Conservation (phyloP, 805 yeast species). For the Scheffersomyces coipomensis region DNA sequence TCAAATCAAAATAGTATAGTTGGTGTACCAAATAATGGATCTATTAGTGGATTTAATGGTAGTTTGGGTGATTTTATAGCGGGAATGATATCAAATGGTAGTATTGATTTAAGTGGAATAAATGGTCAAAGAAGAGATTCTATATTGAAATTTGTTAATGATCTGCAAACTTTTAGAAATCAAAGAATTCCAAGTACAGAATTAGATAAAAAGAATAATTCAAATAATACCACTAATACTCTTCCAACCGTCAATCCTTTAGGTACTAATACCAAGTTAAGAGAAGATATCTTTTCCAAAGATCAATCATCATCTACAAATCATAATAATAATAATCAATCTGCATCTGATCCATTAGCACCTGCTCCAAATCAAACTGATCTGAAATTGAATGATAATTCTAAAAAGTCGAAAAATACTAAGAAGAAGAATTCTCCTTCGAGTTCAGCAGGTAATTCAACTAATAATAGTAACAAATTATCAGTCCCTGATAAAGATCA, state of each 20-base stretch:
- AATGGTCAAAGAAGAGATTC: conserved; percentile 39
- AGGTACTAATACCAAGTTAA: conserved; percentile 18
- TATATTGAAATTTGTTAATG: conserved; percentile 34
- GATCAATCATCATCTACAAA: not conserved
- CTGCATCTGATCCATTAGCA: too few species aligned
- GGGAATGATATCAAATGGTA: conserved; percentile 30
- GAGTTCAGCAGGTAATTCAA: not conserved
- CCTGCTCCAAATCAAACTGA: too few species aligned
- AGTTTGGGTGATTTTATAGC: conserved; percentile 32
- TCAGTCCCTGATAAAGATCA: conserved; percentile 12
- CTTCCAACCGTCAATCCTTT: not conserved
- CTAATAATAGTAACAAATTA: not conserved
- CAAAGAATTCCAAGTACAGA: conserved; percentile 7
- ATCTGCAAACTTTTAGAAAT: conserved; percentile 20
- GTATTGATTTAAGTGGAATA: conserved; percentile 37
- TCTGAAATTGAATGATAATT: conserved; percentile 3
- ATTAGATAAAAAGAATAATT: not conserved
- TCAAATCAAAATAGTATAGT: conserved; percentile 2
- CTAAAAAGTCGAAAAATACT: not conserved
- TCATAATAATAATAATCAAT: not conserved
- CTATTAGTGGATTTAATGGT: conserved; percentile 28
- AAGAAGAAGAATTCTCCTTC: not conserved
- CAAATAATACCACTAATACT: not conserved
- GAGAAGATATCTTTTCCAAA: conserved; percentile 35
- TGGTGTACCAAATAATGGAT: conserved; percentile 13